Percentiles rank a stretch among this genome's conserved stretches.
Evolutionary conservation across 352 stramenopile genomes (phyloP).

Genomic region (Globisporangium alternatum): DNA sequence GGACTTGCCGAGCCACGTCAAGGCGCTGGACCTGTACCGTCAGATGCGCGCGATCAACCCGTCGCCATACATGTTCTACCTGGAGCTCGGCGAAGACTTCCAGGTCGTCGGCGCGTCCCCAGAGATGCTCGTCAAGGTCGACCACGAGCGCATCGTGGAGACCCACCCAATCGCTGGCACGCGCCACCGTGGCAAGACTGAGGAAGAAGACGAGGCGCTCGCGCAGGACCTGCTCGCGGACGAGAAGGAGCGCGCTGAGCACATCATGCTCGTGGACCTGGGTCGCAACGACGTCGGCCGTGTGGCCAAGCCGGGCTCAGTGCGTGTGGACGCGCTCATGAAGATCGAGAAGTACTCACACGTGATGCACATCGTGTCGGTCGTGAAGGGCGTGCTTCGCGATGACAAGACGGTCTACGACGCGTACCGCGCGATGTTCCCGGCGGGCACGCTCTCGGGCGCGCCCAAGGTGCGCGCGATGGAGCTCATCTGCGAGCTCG

Average conservation of each 20-base stretch:
- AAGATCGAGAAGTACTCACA: conserved; percentile 92
- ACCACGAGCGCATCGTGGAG: conserved; percentile 80
- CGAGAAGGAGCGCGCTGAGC: conserved; percentile 89
- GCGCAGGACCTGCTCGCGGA: conserved; percentile 76
- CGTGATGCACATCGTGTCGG: conserved; percentile 91
- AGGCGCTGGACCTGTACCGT: conserved; percentile 79
- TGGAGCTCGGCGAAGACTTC: conserved; percentile 83
- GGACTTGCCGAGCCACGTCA: conserved; percentile 64
- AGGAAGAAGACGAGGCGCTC: conserved; percentile 84
- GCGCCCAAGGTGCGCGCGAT: conserved; percentile 89
- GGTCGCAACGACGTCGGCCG: conserved; percentile 89
- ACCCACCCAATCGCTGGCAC: conserved; percentile 90
- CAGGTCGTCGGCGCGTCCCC: conserved; percentile 85
- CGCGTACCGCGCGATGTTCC: conserved; percentile 88
- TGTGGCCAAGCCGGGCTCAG: conserved; percentile 75
- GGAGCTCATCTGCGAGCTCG: conserved; percentile 85
- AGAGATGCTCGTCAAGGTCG: conserved; percentile 90
- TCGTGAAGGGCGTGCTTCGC: conserved; percentile 81
- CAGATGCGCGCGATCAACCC: conserved; percentile 89
- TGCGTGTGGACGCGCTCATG: conserved; percentile 86
- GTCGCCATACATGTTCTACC: conserved; percentile 90
- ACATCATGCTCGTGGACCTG: conserved; percentile 92
- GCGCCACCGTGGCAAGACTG: conserved; percentile 75
- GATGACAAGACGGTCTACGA: conserved; percentile 85
- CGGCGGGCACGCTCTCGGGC: conserved; percentile 83